Conservation (phyloP, 768 basidiomycete genomes). For the Tulasnella sp. region DNA sequence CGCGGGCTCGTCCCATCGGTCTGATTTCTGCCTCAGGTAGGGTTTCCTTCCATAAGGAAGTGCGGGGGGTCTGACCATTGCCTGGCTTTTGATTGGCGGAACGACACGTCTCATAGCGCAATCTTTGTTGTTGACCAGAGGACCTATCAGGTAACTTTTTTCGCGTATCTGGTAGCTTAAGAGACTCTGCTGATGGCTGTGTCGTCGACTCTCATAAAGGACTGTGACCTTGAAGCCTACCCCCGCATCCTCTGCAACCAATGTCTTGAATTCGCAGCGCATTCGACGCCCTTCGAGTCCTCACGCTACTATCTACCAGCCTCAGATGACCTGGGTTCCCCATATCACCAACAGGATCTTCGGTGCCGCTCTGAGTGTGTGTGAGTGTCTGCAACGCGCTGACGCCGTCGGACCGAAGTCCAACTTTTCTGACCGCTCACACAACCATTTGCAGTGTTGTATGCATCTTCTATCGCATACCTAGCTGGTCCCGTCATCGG, state of each 20-base stretch:
- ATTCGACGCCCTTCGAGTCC: constrained; percentile 80
- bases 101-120: neutral
- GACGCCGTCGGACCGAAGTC: constrained; percentile 4
- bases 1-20: neutral
- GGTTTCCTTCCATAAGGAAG: neutral
- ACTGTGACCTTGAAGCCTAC: constrained; percentile 39
- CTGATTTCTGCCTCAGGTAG: neutral
- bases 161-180: neutral
- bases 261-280: constrained; percentile 81
- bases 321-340: constrained; percentile 80
- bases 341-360: constrained; percentile 86
- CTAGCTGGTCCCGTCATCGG: constrained; percentile 61
- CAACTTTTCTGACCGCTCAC: neutral
- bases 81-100: neutral
- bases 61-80: neutral
- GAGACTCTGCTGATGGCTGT: neutral
- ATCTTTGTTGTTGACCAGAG: neutral
- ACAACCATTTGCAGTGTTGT: constrained; percentile 51
- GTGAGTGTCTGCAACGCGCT: constrained; percentile 39
- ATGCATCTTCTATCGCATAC: constrained; percentile 81
- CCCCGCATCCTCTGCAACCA: constrained; percentile 46
- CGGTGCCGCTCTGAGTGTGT: constrained; percentile 66
- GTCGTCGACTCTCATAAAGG: neutral
- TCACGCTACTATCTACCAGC: constrained; percentile 94
- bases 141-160: neutral